Conservation (phyloP, 192 early-diverging fungal species). For the Pilobolus umbonatus region DNA sequence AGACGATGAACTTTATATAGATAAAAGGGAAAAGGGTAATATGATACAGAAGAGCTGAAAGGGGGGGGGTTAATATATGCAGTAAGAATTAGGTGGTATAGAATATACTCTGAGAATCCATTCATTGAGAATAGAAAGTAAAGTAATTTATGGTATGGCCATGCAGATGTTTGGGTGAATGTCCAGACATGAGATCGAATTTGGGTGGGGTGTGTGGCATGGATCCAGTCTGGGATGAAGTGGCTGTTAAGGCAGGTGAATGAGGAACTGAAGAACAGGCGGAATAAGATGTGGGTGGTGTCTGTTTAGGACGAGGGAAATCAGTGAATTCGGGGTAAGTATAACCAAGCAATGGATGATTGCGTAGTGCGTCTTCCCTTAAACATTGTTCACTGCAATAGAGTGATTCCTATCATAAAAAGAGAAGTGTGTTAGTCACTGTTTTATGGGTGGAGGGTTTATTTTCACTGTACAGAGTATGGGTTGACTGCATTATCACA, state of each 20-base stretch:
- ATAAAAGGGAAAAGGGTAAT: no score
- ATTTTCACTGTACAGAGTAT: conserved; percentile 21
- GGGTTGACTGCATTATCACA: conserved; percentile 31
- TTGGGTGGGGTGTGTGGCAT: neutral
- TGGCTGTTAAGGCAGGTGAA: conserved; percentile 1
- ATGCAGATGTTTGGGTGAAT: no score
- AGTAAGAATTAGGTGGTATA: no score
- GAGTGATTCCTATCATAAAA: conserved; percentile 25
- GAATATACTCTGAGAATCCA: no score
- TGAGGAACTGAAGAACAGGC: neutral
- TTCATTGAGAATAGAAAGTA: no score
- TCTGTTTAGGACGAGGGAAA: conserved; percentile 27
- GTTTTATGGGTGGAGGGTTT: neutral
- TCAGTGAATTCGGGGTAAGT: conserved; percentile 30
- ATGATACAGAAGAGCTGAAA: no score
- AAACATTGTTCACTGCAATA: conserved; percentile 34
- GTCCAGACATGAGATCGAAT: neutral
- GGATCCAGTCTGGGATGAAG: neutral
- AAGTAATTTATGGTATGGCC: no score
- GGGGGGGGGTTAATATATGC: no score
- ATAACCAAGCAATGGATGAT: conserved; percentile 32
- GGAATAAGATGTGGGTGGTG: neutral
- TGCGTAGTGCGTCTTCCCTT: conserved; percentile 27
- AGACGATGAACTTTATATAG: no score
- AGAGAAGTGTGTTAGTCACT: neutral